Base-by-base conservation (phyloP, 768 basidiomycete genomes). In the Podaxis sp. region DNA sequence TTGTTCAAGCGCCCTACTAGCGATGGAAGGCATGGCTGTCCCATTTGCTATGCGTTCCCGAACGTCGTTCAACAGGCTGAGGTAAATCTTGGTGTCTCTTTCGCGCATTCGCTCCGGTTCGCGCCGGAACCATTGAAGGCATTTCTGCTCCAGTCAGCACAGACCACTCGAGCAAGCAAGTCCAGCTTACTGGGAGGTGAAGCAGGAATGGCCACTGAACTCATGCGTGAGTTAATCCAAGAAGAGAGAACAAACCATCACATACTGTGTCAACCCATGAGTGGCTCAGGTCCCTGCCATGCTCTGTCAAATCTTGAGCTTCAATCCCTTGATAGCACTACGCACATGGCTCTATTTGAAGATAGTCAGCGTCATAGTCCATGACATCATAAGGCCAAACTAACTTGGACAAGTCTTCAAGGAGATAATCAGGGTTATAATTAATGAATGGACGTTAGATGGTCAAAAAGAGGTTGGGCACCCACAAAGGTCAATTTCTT, bases 1-100 rank as follows among this genome's bases (percentile, higher is more conserved):
- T 37, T 78, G 79, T 61, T 80, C 73, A 1, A 81, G 69, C 13
- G 78, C 75, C 27, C 77, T 74, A 46, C 65, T 75, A 1, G 75
- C 75, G 58, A 79, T 80, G 33, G 77, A 72, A 2, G 70, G 66
- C 25, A 66, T 68, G 0, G 71, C 72, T 0, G 63, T 63, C n/a
- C 69, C 71, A 25, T 59, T 59, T 17, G 54, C 60, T 49, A 73
- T 61, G 37, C 71, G 66, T 2, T 66, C 58, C 12, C 66, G 67
- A 12, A 72, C 74, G 7, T 70, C 66, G 55, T 70, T 66, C 66
- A 73, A 64, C 0, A 74, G 55, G 2, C 63, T 55, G 19, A 71
- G 64, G 53, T 72, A 72, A 3, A 72, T 51, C 17, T 67, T 55
- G 9, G 70, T 68, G 47, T 75, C 74, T 4, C 55, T 50, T 25